A percentile compares a stretch with the other conserved stretches of the same genome.
phyloP scores from a whole-genome alignment of 306 rosid genomes.

The Lotus japonicus region DNA sequence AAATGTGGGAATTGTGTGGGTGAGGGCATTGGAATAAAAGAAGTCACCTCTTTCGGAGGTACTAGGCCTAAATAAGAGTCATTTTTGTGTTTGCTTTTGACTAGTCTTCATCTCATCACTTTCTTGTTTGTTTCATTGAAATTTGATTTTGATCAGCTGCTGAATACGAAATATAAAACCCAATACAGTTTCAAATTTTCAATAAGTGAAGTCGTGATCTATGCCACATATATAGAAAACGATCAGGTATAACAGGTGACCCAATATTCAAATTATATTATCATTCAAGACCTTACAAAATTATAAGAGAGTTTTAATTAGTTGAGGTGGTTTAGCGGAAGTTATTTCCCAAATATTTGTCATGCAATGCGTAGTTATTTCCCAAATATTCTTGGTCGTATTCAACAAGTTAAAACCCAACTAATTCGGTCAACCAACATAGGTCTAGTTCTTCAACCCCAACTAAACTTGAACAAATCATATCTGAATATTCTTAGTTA shows the following conservation, averaged over 20 bases:
- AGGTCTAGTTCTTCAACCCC: slow-evolving; percentile 15
- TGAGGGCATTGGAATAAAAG: not conserved
- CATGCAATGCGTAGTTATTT: slow-evolving; percentile 19
- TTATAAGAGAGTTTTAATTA: not conserved
- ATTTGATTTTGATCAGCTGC: not conserved
- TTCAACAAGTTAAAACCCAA: slow-evolving; percentile 19
- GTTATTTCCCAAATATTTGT: slow-evolving; percentile 1
- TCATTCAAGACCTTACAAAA: not conserved
- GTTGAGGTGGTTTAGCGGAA: no score
- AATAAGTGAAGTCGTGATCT: slow-evolving; percentile 18
- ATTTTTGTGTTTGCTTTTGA: not conserved
- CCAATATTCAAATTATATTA: not conserved
- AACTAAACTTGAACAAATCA: slow-evolving; percentile 26
- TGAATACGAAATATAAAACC: not conserved
- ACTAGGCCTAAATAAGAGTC: not conserved
- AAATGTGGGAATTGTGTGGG: not conserved
- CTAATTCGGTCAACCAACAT: slow-evolving; percentile 41
- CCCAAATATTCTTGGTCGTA: not conserved
- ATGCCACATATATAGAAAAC: not conserved
- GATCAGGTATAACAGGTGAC: not conserved
- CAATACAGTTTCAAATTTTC: slow-evolving; percentile 4
- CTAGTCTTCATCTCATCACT: slow-evolving; percentile 9
- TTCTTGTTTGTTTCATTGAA: slow-evolving; percentile 8
- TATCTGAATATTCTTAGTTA: not conserved
- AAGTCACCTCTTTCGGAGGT: not conserved